Conservation (phyloP, 1,284 basidiomycete genomes). For the Sphagnurus paluster region DNA sequence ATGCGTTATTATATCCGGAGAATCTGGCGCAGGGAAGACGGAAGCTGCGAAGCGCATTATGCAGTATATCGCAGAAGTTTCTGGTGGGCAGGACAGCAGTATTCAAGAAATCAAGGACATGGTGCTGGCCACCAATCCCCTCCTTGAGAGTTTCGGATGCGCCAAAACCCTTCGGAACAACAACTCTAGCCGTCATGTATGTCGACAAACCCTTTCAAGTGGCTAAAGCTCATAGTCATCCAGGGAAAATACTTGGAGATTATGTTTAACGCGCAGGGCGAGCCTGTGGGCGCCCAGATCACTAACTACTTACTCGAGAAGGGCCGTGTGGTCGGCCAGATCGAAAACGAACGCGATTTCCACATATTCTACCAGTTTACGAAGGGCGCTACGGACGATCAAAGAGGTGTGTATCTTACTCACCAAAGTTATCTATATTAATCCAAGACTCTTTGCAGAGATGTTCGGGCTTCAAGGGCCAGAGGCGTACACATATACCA, state of each 20-base stretch:
- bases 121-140: constrained; percentile 98
- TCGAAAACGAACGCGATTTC: constrained; percentile 96
- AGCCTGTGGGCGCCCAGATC: constrained; percentile 97
- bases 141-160: constrained; percentile 98
- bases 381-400: constrained; percentile 87
- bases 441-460: constrained; percentile 51
- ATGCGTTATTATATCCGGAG: constrained; percentile 99
- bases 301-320: constrained; percentile 99
- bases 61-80: constrained; percentile 99
- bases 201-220: constrained; percentile 29
- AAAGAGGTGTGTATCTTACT: constrained; percentile 64
- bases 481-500: constrained; percentile 94
- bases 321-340: constrained; percentile 95
- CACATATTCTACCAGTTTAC: constrained; percentile 99
- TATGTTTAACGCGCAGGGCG: constrained; percentile 94
- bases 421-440: neutral
- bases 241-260: constrained; percentile 99
- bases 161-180: constrained; percentile 99
- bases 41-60: constrained; percentile 99
- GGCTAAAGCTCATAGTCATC: constrained; percentile 14
- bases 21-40: constrained; percentile 97
- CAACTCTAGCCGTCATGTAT: constrained; percentile 96
- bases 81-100: constrained; percentile 79
- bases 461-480: constrained; percentile 96
- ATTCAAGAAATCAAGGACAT: constrained; percentile 99